Evolutionary conservation across 495 filamentous ascomycete genomes (phyloP), one percentile per base, ranked within the genome.

Genomic region (Rostrohypoxylon terebratum): DNA sequence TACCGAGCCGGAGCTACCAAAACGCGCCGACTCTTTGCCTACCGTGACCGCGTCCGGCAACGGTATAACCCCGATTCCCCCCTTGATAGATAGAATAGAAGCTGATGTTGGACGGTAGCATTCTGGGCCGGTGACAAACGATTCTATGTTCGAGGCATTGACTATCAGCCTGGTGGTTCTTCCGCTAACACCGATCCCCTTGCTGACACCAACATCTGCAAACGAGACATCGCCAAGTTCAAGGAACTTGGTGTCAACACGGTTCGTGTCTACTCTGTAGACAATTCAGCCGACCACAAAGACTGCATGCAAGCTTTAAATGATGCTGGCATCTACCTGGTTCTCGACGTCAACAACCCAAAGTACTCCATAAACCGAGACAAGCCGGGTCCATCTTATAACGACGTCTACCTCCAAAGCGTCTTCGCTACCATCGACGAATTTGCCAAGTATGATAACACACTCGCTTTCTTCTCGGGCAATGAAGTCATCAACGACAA

Each of bases 401-500:
- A 98, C 80, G 87, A 89, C 59, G 88, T 89, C 58, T 99, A 99
- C 76, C 88, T 98, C 28, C 94, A 98, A 83, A 94, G 91, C 81
- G 83, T 97, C 76, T 98, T 98, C 78, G 91, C 95, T 13, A 98
- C 95, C 66, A 89, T 98, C 68, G 94, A 98, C 77, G 90, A 86
- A 60, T 97, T 98, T 75, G 84, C 87, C 73, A 90, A 92, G 75
- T 98, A 97, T 82, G 81, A 85, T 83, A 98, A 98, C 84, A 94
- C 92, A 11, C 84, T 97, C 51, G 91, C 93, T 55, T 98, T 98
- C 89, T 97, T 97, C 86, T 96, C 94, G 16, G 95, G 93, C 42
- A 98, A 98, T 79, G 95, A 98, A 82, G 94, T 97, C 70, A 94
- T 97, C 86, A 96, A 98, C 83, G 89, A 92, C 68, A 87, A 89